Base-by-base conservation (phyloP, 2,329 filamentous ascomycete species). In the Fusarium sambucinum region DNA sequence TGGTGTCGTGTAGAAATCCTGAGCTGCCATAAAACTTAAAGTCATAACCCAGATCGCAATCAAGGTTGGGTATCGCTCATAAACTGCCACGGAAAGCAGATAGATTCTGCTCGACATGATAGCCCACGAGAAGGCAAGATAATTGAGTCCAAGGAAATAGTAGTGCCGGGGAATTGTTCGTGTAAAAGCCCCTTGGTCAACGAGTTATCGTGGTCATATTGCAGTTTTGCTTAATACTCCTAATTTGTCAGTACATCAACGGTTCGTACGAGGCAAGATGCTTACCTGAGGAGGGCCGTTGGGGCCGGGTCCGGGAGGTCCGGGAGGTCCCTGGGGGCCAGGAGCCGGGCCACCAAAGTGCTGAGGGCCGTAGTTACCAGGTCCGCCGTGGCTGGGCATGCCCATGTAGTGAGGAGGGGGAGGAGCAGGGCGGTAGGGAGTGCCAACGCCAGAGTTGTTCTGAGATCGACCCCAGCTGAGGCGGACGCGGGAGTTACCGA, bases 401-500 rank as follows among this genome's bases (percentile, higher is more conserved):
- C 80, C 80, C 77, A 85, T 83, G 79, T 86, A 87, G 77, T 86
- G 85, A 62, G 85, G 85, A 41, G 85, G 85, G 46, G 84, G 84
- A 57, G 96, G 96, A 51, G 96, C 96, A 67, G 96, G 96, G 69
- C 96, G 92, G 83, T 99, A 98, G 61, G 96, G 96, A 73, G 96
- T 98, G 71, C 96, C 96, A 63, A 97, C 96, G 59, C 96, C 96
- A 66, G 95, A 98, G 86, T 99, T 99, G 89, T 98, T 99, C 86
- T 99, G 96, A 56, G 92, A 96, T 70, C 96, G 92, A 69, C 96
- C 96, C 96, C 96, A 99, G 79, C 93, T 97, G 72, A 99, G 88
- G 76, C 96, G 94, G 63, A 99, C 96, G 71, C 96, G 94, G 46
- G 95, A 98, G 86, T 99, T 99, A 57, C 96, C 96, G 76, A 99